Base-by-base conservation (phyloP, 139 green algal species). In the Closterium sp. region DNA sequence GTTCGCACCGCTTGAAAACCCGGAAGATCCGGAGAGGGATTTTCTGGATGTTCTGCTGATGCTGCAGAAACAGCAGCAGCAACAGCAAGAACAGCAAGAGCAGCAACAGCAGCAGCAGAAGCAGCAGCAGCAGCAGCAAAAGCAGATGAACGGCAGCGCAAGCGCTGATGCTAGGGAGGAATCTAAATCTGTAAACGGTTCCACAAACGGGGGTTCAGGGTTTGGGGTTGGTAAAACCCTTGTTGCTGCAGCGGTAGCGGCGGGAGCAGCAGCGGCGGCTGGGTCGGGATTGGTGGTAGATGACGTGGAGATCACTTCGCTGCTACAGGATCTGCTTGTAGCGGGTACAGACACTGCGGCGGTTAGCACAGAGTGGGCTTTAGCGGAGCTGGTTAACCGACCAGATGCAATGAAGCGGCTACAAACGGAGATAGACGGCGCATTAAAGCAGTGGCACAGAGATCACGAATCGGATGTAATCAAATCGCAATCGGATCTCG, bases 321-420 rank as follows among this genome's bases (percentile, higher is more conserved):
- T 89, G 86, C 86, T 89, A 89, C 31, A 32, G 86, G 86, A 89
- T 89, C 31, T 89, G 31, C 31, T 89, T 89, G 31, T 89, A 62
- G 86, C 31, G 86, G 86, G 31, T 62, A 62, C 86, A 34, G 86
- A 89, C 31, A 89, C 86, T 24, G 31, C 86, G 24, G 86, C 86
- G 19, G 86, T 89, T 21, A 89, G 31, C 31, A 34, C 31, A 89
- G 86, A 89, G 31, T 89, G 86, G 86, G 31, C 31, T 21, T 62
- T 89, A 34, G 9, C 31, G 19, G 86, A 89, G 17, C 86, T 89
- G 13, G 31, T 89, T 21, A 32, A 34, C 10, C 1, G 31, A 11
- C 86, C 86, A 2, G 86, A 89, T 34, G 31, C 31, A 89, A 32
- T 89, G 86, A 32, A 62, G 86, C 31, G 31, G 31, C 86, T 89